Conservation (phyloP, 1,284 basidiomycete species). For the Wolfiporia cocos region DNA sequence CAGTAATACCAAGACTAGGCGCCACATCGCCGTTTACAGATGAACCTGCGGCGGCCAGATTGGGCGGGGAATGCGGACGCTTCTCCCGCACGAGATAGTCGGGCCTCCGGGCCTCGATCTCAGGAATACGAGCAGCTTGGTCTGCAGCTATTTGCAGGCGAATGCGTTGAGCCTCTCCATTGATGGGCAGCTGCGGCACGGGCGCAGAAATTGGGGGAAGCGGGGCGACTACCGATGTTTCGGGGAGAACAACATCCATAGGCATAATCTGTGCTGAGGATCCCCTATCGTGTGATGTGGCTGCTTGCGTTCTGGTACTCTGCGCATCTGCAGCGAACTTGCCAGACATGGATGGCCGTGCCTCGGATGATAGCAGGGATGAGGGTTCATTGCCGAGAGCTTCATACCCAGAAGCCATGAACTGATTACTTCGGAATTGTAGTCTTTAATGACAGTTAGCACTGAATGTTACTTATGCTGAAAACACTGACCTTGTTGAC, state of each 20-base stretch:
- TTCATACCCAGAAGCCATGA: too few species aligned
- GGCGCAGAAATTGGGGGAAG: slow-evolving; percentile 18
- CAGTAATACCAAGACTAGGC: slow-evolving; percentile 45
- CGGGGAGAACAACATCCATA: slow-evolving; percentile 20
- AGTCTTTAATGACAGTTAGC: too few species aligned
- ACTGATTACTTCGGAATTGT: too few species aligned
- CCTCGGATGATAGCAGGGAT: too few species aligned
- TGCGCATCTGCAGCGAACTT: too few species aligned
- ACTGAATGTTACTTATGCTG: too few species aligned
- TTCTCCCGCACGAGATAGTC: slow-evolving; percentile 61
- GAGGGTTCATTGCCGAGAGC: too few species aligned
- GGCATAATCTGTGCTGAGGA: too few species aligned
- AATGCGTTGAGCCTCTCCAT: slow-evolving; percentile 56
- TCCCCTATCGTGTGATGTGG: too few species aligned
- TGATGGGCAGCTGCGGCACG: slow-evolving; percentile 24
- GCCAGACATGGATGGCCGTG: too few species aligned
- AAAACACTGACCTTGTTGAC: too few species aligned
- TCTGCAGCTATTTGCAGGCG: slow-evolving; percentile 44
- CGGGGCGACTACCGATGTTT: slow-evolving; percentile 14
- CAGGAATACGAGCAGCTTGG: slow-evolving; percentile 38
- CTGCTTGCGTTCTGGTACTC: too few species aligned
- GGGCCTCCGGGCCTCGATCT: slow-evolving; percentile 56
- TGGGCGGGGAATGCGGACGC: slow-evolving; percentile 34
- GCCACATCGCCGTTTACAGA: slow-evolving; percentile 14
- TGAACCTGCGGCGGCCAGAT: slow-evolving; percentile 24